Base-by-base conservation (phyloP, 1,139 yeast genomes). In the Nakaseomyces nivariensis region DNA sequence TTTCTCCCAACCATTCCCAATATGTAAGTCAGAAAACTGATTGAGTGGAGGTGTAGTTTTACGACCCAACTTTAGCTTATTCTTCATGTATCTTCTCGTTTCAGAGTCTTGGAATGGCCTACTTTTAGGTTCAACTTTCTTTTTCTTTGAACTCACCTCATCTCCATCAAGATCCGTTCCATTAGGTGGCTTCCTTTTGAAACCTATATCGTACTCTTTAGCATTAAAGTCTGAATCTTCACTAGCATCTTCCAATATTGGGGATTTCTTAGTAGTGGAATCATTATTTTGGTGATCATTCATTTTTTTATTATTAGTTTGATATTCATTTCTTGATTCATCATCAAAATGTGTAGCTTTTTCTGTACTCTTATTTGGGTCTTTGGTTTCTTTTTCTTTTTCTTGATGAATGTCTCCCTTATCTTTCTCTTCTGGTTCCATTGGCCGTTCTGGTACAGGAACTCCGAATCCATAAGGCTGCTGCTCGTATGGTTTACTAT, bases 391-490 rank as follows among this genome's bases (percentile, higher is more conserved):
- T 5, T 24, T 27, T 29, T 29, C 34, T 1, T 33, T 22, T 25
- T 3, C 22, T 43, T 29, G 7, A 29, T 27, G 34, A 17, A 2
- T 17, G 2, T 11, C 45, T 1, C 31, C 5, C 26, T 22, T 13
- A 7, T 11, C 17, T 10, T 25, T 11, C 42, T 26, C 31, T n/a
- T 11, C 11, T 10, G n/a, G 13, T 38, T 38, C 31, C 6, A 7
- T 26, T 27, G 42, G 13, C 11, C 31, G 10, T n/a, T 22, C 10
- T 4, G 44, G 44, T 8, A 41, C 44, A 13, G 27, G 5, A 31
- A 46, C 37, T 9, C 66, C 67, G 51, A 64, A 64, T 4, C 68
- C 68, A 52, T 64, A 64, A 0, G 67, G 68, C 37, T 64, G 67
- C 47, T 64, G 56, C 41, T 60, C 68, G 49, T 64, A 64, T 1